Evolutionary conservation across 768 basidiomycete species (phyloP).

Genomic region (Coprinopsis cinerea): DNA sequence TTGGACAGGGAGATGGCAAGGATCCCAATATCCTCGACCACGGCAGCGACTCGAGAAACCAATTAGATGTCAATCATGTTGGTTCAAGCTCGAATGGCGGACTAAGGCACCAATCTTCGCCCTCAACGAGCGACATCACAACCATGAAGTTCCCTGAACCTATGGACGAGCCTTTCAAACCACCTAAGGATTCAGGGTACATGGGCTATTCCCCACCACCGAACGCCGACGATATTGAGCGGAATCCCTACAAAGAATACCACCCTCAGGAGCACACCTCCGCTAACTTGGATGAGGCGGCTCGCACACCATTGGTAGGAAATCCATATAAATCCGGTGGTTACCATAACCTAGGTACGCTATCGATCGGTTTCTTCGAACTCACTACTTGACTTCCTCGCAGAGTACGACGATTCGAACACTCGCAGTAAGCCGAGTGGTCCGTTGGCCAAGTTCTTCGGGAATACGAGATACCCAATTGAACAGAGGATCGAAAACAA

Average conservation of each 20-base stretch:
- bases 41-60: too few species aligned
- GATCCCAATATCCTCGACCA: too few species aligned
- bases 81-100: too few species aligned
- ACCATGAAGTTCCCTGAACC: background rate
- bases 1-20: background rate
- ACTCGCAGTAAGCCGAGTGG: conserved; percentile 17
- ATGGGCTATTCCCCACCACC: background rate
- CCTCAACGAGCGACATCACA: background rate
- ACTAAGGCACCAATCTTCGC: background rate
- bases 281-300: conserved; percentile 20
- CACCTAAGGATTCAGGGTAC: background rate
- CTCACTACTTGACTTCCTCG: background rate
- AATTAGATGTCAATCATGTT: too few species aligned
- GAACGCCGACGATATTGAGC: background rate
- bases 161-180: background rate
- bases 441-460: conserved; percentile 36
- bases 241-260: background rate
- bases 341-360: conserved; percentile 53
- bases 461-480: conserved; percentile 49
- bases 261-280: background rate
- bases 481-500: conserved; percentile 87
- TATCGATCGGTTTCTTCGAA: background rate
- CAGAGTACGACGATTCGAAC: conserved; percentile 64
- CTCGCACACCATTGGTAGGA: conserved; percentile 37
- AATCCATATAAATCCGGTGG: conserved; percentile 34